Percentiles rank a stretch among this genome's conserved stretches.
Evolutionary conservation across 805 yeast species (phyloP).

Genomic region (Candida ponderosae): DNA sequence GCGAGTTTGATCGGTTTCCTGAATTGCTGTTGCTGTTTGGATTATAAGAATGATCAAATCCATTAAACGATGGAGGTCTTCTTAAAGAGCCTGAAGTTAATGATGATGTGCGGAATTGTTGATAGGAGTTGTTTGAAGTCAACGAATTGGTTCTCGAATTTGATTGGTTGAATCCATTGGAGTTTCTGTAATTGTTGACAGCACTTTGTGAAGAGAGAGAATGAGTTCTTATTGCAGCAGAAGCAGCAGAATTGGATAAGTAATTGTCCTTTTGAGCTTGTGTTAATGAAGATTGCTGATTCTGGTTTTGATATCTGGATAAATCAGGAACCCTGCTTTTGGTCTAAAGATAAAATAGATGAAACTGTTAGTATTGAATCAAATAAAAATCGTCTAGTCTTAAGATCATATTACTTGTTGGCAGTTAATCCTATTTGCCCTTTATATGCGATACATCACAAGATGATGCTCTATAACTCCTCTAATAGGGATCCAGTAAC

Average conservation of each 20-base stretch:
- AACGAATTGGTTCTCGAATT: slow-evolving; percentile 1
- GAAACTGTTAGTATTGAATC: slow-evolving; percentile 19
- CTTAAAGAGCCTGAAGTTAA: background rate
- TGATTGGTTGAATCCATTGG: background rate
- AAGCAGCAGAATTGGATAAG: slow-evolving; percentile 14
- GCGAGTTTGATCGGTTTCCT: slow-evolving; percentile 17
- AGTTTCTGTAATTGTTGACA: background rate
- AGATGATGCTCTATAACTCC: no score
- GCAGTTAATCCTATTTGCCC: no score
- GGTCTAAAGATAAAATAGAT: slow-evolving; percentile 8
- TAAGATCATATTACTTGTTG: no score
- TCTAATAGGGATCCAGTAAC: no score
- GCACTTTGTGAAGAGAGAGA: slow-evolving; percentile 12
- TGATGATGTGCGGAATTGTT: slow-evolving; percentile 16
- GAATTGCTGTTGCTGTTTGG: background rate
- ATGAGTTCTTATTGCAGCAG: slow-evolving; percentile 5
- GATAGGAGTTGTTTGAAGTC: background rate
- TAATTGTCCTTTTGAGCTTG: slow-evolving; percentile 7
- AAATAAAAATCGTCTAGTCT: no score
- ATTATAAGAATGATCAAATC: background rate
- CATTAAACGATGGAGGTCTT: slow-evolving; percentile 4
- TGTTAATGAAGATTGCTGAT: slow-evolving; percentile 8
- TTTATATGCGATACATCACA: no score
- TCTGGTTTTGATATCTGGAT: slow-evolving; percentile 22
- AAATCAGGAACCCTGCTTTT: slow-evolving; percentile 24